Evolutionary conservation across 352 stramenopile species (phyloP), one percentile per base, ranked within the genome.

Genomic region (Phytophthora citrophthora): DNA sequence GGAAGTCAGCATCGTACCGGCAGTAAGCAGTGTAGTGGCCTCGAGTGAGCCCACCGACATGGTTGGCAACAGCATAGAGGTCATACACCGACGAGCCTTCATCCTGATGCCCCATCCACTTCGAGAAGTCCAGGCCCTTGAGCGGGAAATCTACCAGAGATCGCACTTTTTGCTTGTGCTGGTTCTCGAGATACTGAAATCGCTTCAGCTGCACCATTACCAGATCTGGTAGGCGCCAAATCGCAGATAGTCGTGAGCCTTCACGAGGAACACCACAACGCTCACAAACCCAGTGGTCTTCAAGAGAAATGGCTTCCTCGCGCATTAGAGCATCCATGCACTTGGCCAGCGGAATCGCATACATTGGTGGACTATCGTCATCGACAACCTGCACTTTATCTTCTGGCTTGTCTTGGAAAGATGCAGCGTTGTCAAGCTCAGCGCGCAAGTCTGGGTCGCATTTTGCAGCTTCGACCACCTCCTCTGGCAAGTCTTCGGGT

Each of bases 31-130:
- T 95, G 79, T 99, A 99, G 65, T 99, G 97, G 5, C 97, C 97
- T 38, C 90, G 89, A 2, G 94, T 95, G 8, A 99, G 79, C 0
- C 90, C 93, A 26, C 97, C 97, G 52, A 98, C 93, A 61, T 99
- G 97, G 79, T 99, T 98, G n/a, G 97, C 93, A 7, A 99, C 96
- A 16, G 91, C 96, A 64, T 99, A 99, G 24, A 99, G 74, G 67
- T 99, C 96, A 61, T 99, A 99, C 20, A 95, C 68, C 3, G 68
- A 59, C 48, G 64, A 61, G 11, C 34, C 36, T 45, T 47, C 46
- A 18, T 68, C 66, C 4, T 83, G 68, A 18, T 69, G 53, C 23
- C 68, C 79, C 60, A 93, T 89, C 79, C 86, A 94, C 23, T 75
- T 79, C 7, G 79, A 83, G n/a, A 96, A 91, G 31, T 95, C 80